Percentiles rank a stretch among this genome's conserved stretches.
phyloP scores from a whole-genome alignment of 441 rosid genomes.

The Capsella rubella region DNA sequence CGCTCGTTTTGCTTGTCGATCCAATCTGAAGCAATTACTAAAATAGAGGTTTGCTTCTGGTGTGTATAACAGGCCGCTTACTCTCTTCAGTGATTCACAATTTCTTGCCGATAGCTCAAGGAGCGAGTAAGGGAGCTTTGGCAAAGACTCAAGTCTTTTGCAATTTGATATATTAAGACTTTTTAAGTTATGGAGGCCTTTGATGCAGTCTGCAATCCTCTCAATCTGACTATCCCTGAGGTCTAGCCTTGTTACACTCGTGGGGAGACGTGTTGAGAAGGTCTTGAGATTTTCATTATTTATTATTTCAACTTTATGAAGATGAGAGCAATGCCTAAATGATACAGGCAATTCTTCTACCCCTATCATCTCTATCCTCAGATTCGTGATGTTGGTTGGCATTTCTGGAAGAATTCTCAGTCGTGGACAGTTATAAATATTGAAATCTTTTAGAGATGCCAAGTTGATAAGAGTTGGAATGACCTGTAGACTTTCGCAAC shows the following conservation, averaged over 20 bases:
- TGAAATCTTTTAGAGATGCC: fast-evolving
- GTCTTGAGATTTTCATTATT: too few species aligned
- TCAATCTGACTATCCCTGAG: fast-evolving
- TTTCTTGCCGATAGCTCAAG: background rate
- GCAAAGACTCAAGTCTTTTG: background rate
- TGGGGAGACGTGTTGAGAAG: background rate
- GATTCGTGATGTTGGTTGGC: too few species aligned
- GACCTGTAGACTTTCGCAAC: too few species aligned
- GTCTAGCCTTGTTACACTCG: too few species aligned
- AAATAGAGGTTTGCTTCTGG: background rate
- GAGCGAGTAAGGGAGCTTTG: background rate
- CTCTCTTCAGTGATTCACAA: background rate
- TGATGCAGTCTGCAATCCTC: background rate
- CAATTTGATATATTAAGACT: background rate
- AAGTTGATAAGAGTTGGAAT: too few species aligned
- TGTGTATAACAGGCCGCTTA: background rate
- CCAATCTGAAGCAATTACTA: background rate
- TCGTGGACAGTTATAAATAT: too few species aligned
- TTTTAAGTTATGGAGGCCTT: background rate
- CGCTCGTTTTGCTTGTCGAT: background rate
- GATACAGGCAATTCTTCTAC: background rate
- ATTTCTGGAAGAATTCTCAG: too few species aligned
- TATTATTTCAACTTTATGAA: too few species aligned
- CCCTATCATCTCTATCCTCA: background rate
- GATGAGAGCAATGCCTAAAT: background rate